Conservation (phyloP, 73 alveolate genomes). For the Blepharisma stoltei region DNA sequence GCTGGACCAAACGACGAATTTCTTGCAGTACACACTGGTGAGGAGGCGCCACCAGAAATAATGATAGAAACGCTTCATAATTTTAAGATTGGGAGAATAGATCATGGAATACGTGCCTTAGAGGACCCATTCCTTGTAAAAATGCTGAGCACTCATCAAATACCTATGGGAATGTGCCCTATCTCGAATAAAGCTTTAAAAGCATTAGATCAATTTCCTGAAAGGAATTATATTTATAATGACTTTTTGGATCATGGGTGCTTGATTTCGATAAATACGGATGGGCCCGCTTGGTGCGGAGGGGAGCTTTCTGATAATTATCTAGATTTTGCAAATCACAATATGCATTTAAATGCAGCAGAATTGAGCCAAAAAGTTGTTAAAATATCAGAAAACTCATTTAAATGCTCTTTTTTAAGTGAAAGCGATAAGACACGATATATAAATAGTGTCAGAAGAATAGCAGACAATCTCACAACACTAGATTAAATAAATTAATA, state of each 20-base stretch:
- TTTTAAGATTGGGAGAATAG: not conserved
- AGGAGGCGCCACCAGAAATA: not conserved
- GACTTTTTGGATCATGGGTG: slow-evolving; percentile 7
- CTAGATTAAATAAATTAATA: too few relatives aligned
- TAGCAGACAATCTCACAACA: too few relatives aligned
- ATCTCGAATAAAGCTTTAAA: not conserved
- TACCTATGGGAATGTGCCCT: slow-evolving; percentile 17
- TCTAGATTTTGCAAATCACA: not conserved
- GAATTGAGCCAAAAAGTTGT: not conserved
- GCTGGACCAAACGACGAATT: not conserved
- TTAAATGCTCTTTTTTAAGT: not conserved
- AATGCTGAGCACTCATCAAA: not conserved
- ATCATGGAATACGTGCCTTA: not conserved
- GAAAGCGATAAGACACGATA: not conserved
- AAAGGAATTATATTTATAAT: not conserved
- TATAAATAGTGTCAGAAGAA: not conserved
- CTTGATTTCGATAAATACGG: not conserved
- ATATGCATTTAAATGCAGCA: not conserved
- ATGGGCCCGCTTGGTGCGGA: not conserved
- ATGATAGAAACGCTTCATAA: not conserved
- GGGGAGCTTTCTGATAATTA: not conserved
- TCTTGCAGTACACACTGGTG: slow-evolving; percentile 7
- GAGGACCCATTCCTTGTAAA: slow-evolving; percentile 11
- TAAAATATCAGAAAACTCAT: not conserved
- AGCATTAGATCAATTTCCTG: not conserved